These are phyloP conservation scores for Penicillium verrucosum DNA, from an alignment of 2,329 filamentous ascomycete species.

Conservation along the genomic window DNA sequence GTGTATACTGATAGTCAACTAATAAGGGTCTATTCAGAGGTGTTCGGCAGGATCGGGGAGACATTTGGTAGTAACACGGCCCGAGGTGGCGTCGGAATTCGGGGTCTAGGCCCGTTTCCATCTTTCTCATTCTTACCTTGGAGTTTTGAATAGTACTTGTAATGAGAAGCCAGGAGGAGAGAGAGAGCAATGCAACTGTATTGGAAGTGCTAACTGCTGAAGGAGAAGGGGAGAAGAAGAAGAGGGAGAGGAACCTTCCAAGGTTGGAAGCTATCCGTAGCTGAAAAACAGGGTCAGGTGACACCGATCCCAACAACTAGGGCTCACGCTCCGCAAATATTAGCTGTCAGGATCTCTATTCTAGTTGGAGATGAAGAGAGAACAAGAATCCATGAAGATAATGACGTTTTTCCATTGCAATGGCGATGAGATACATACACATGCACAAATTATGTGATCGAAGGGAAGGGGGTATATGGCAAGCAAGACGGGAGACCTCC, in stretches of 20 bases:
- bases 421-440: conserved; percentile 7
- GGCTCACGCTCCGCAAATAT: background rate
- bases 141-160: background rate
- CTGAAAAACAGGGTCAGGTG: too few relatives aligned
- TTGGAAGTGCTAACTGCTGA: too few relatives aligned
- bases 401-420: background rate
- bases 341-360: background rate
- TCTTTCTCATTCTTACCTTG: too few relatives aligned
- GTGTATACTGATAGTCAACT: background rate
- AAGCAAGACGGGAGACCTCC: conserved; percentile 14
- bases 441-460: conserved; percentile 17
- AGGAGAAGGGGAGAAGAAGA: too few relatives aligned
- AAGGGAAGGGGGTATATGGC: conserved; percentile 27
- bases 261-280: too few relatives aligned
- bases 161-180: too few relatives aligned
- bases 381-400: background rate
- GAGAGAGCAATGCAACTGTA: too few relatives aligned
- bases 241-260: too few relatives aligned
- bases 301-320: too few relatives aligned
- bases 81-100: background rate
- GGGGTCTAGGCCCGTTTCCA: too few relatives aligned
- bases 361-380: background rate
- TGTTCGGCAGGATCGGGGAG: background rate
- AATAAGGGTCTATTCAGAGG: background rate
- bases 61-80: background rate